Percentiles rank a stretch among this genome's conserved stretches.
These are phyloP conservation scores for Sphagnum contortum DNA, from an alignment of 225 moss, liverwort and hornwort genomes.

Conservation along the genomic window DNA sequence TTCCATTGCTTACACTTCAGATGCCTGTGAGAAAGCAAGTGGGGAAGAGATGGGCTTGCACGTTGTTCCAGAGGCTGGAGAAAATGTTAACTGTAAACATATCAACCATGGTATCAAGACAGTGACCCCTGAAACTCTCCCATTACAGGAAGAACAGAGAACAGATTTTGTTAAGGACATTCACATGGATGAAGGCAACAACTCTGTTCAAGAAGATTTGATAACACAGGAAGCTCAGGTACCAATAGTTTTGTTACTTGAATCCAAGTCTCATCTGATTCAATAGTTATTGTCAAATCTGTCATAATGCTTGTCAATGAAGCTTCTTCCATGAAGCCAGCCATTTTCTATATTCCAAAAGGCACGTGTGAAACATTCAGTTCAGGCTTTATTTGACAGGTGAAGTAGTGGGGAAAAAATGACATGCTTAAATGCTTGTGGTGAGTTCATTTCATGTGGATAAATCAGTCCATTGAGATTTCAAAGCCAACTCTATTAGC, in stretches of 20 bases:
- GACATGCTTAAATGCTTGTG: no score
- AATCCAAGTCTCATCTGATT: not conserved
- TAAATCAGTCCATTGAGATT: not conserved
- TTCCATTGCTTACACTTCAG: slow-evolving; percentile 7
- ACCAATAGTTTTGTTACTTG: not conserved
- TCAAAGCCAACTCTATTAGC: not conserved
- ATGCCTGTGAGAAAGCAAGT: slow-evolving; percentile 8
- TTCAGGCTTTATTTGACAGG: no score
- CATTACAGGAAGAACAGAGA: slow-evolving; percentile 13
- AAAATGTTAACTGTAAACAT: slow-evolving; percentile 4
- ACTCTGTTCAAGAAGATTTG: slow-evolving; percentile 27
- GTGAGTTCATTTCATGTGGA: not conserved
- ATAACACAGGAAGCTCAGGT: slow-evolving; percentile 32
- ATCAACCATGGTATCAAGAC: slow-evolving; percentile 15
- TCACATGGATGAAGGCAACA: slow-evolving; percentile 23
- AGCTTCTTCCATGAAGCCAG: not conserved
- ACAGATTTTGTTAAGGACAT: slow-evolving; percentile 26
- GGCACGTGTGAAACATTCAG: not conserved
- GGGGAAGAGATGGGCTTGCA: slow-evolving; percentile 8
- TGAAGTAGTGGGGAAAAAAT: no score
- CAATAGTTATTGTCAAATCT: not conserved
- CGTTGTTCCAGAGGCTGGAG: not conserved
- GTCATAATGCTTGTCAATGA: not conserved
- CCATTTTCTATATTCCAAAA: not conserved
- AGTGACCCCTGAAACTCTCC: slow-evolving; percentile 16